Percentiles rank a stretch among this genome's conserved stretches.
These are phyloP conservation scores for Hypholoma fasciculare DNA, from an alignment of 768 basidiomycete genomes.

Conservation along the genomic window DNA sequence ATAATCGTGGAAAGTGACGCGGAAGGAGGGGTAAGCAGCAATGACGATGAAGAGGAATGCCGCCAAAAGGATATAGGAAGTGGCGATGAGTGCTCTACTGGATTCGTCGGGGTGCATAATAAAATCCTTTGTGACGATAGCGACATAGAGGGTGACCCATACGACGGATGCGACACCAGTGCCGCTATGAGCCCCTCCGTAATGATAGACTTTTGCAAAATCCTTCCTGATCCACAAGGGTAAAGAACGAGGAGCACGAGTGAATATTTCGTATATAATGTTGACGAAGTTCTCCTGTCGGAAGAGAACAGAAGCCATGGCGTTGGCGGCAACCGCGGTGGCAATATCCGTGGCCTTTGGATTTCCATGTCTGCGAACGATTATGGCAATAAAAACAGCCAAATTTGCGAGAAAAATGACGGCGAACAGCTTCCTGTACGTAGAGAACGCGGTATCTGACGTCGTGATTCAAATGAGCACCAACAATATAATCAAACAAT, in stretches of 20 bases:
- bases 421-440: background rate
- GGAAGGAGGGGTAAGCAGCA: conserved; percentile 47
- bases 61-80: conserved; percentile 40
- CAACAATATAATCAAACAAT: background rate
- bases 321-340: conserved; percentile 39
- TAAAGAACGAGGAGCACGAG: conserved; percentile 34
- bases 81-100: conserved; percentile 32
- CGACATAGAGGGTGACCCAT: conserved; percentile 51
- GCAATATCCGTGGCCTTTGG: conserved; percentile 37
- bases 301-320: conserved; percentile 40
- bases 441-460: background rate
- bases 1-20: conserved; percentile 45
- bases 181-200: conserved; percentile 58
- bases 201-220: conserved; percentile 51
- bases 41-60: conserved; percentile 48
- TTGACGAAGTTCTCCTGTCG: conserved; percentile 55
- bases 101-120: conserved; percentile 21
- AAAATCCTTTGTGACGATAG: conserved; percentile 37
- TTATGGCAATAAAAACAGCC: conserved; percentile 42
- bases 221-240: conserved; percentile 43
- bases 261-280: conserved; percentile 44
- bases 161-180: conserved; percentile 48
- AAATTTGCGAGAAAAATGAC: conserved; percentile 33
- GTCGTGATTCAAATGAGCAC: background rate
- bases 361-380: conserved; percentile 30